Base-by-base conservation (phyloP, 2,329 filamentous ascomycete species). In the Alternaria sp. region DNA sequence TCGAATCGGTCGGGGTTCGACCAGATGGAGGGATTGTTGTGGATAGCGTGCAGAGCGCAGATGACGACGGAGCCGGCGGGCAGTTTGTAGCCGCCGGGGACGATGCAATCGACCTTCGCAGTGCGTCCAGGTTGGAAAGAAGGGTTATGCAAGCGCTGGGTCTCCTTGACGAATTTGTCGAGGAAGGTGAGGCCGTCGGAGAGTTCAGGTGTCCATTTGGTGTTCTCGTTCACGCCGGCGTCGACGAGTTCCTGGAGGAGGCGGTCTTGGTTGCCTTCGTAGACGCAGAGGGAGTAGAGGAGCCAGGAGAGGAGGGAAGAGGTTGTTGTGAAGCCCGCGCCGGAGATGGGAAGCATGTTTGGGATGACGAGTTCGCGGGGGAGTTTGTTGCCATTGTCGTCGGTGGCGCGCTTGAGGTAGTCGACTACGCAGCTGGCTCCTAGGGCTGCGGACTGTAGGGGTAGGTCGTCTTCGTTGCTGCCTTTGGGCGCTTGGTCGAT, bases 81-180 rank as follows among this genome's bases (percentile, higher is more conserved):
- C 0, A 90, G 71, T 58, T 81, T 83, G 79, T 88, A 89, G 0
- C 87, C 88, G 0, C 87, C 88, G 0, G 88, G 88, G 0, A 90
- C 77, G 25, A 90, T 81, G 59, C 87, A 76, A 70, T 89, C 87
- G 4, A 78, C 78, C 63, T 84, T 85, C 3, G 87, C 79, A 1
- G 85, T 89, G 28, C 88, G 86, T 1, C 81, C 88, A 0, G 88
- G 86, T 60, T 69, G 67, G 57, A 72, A 72, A 4, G 68, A 69
- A 5, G 70, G 68, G 47, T 69, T 71, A 56, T 72, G 67, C 1
- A 67, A 55, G 9, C 70, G 68, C 26, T 71, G 70, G 7, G 67
- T 71, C n/a, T 72, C 70, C 36, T 72, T 72, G 62, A 72, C 67
- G 25, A 71, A 72, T 3, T 63, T 61, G 46, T 71, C 67, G 10